phyloP scores from a whole-genome alignment of 108 stramenopile species.

The Pseudonitzschia multiseries region DNA sequence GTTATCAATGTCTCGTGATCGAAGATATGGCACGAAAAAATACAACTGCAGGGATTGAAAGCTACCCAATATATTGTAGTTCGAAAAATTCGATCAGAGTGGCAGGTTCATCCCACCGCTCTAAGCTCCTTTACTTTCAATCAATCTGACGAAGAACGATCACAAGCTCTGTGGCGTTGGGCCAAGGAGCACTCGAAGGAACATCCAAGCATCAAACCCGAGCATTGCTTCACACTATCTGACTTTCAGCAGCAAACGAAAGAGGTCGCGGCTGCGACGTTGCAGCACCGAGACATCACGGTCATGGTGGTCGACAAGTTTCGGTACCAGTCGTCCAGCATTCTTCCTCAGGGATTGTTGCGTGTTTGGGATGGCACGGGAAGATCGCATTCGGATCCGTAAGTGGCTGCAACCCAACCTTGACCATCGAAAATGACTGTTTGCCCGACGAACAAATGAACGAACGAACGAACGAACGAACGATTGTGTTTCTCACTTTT shows the following conservation, averaged over 20 bases:
- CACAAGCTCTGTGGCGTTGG: slow-evolving; percentile 69
- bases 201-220: slow-evolving; percentile 50
- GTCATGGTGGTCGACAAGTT: slow-evolving; percentile 68
- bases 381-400: slow-evolving; percentile 64
- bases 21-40: slow-evolving; percentile 25
- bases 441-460: too few relatives aligned
- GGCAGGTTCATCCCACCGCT: slow-evolving; percentile 22
- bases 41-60: slow-evolving; percentile 39
- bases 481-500: not conserved
- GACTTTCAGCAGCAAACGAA: slow-evolving; percentile 29
- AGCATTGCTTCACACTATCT: slow-evolving; percentile 23
- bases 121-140: slow-evolving; percentile 8
- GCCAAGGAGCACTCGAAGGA: slow-evolving; percentile 47
- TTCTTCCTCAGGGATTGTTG: slow-evolving; percentile 55
- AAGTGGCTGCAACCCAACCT: slow-evolving; percentile 17
- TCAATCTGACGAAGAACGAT: slow-evolving; percentile 19
- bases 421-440: not conserved
- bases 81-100: slow-evolving; percentile 8
- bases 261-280: slow-evolving; percentile 29
- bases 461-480: not conserved
- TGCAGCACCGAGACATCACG: slow-evolving; percentile 59
- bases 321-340: slow-evolving; percentile 15
- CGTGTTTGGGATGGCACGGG: slow-evolving; percentile 91
- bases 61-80: slow-evolving; percentile 39
- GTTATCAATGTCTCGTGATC: not conserved